Conservation (phyloP, 495 filamentous ascomycete genomes). For the Penicillium samsonianum region DNA sequence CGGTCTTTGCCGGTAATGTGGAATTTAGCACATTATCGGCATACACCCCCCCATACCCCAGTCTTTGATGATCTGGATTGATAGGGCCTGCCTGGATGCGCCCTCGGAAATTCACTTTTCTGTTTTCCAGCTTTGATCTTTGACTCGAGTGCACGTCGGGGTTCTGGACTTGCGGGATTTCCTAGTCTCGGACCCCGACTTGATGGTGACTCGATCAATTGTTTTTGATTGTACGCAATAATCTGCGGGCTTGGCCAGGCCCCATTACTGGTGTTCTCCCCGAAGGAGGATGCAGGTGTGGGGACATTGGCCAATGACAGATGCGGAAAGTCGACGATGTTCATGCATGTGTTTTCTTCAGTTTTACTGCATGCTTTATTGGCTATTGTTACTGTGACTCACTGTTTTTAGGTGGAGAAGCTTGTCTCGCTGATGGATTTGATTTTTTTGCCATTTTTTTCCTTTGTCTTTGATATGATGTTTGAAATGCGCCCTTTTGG, state of each 20-base stretch:
- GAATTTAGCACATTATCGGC: neutral
- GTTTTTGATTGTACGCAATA: slow-evolving; percentile 8
- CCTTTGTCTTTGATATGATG: slow-evolving; percentile 3
- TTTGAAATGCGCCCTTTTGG: slow-evolving; percentile 1
- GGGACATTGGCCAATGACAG: slow-evolving; percentile 20
- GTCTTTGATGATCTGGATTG: slow-evolving; percentile 10
- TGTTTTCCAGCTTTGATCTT: slow-evolving; percentile 6
- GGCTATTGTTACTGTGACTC: slow-evolving; percentile 23
- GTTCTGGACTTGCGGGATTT: neutral
- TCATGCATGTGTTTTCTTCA: slow-evolving; percentile 17
- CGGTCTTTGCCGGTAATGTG: slow-evolving; percentile 16
- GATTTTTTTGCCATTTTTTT: slow-evolving; percentile 1
- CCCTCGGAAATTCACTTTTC: slow-evolving; percentile 16
- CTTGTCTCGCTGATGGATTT: slow-evolving; percentile 8
- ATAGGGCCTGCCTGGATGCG: slow-evolving; percentile 25
- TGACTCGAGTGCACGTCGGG: slow-evolving; percentile 7
- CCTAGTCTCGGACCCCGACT: slow-evolving; percentile 7
- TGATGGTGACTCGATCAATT: slow-evolving; percentile 7
- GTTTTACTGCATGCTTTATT: slow-evolving; percentile 19
- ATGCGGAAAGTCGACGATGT: slow-evolving; percentile 10
- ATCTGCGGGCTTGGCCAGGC: slow-evolving; percentile 14
- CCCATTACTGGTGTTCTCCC: slow-evolving; percentile 18
- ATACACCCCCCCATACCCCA: slow-evolving; percentile 1
- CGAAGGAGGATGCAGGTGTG: slow-evolving; percentile 1
- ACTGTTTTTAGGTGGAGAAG: slow-evolving; percentile 20